These are phyloP conservation scores for Podospora didyma DNA, from an alignment of 495 filamentous ascomycete genomes.

Conservation along the genomic window DNA sequence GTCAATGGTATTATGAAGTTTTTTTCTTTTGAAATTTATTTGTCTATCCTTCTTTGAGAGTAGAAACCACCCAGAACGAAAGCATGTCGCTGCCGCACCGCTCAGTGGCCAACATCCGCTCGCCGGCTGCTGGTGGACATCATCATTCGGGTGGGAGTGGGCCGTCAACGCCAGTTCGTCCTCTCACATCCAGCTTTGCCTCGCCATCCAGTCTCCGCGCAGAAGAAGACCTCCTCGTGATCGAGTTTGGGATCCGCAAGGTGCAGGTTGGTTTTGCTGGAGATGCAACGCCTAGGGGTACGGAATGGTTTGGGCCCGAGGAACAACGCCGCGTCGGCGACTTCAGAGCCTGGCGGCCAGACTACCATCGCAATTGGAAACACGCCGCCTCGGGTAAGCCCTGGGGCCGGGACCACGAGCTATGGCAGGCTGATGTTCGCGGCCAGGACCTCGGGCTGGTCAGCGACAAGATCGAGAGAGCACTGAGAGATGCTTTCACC, in stretches of 20 bases:
- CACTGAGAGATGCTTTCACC: conserved; percentile 77
- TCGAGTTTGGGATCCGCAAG: conserved; percentile 78
- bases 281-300: conserved; percentile 68
- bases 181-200: conserved; percentile 59
- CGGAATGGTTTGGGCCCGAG: conserved; percentile 66
- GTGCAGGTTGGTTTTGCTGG: conserved; percentile 83
- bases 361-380: conserved; percentile 44
- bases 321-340: conserved; percentile 75
- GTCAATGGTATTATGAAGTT: no score
- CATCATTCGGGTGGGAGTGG: conserved; percentile 23
- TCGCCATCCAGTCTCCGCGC: conserved; percentile 71
- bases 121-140: conserved; percentile 17
- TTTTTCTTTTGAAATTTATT: no score
- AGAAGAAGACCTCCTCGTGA: conserved; percentile 78
- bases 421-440: conserved; percentile 76
- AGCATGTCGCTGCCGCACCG: conserved; percentile 40
- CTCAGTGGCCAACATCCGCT: conserved; percentile 48
- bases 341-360: conserved; percentile 65
- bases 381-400: conserved; percentile 39
- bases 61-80: no score
- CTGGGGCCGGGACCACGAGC: conserved; percentile 71
- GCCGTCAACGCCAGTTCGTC: conserved; percentile 60
- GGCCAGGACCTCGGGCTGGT: conserved; percentile 71
- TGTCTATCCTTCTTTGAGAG: no score
- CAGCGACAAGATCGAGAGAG: conserved; percentile 83